A percentile compares a stretch with the other conserved stretches of the same genome.
Evolutionary conservation across 106 monocot genomes (phyloP).

Genomic region (Narthecium ossifragum): DNA sequence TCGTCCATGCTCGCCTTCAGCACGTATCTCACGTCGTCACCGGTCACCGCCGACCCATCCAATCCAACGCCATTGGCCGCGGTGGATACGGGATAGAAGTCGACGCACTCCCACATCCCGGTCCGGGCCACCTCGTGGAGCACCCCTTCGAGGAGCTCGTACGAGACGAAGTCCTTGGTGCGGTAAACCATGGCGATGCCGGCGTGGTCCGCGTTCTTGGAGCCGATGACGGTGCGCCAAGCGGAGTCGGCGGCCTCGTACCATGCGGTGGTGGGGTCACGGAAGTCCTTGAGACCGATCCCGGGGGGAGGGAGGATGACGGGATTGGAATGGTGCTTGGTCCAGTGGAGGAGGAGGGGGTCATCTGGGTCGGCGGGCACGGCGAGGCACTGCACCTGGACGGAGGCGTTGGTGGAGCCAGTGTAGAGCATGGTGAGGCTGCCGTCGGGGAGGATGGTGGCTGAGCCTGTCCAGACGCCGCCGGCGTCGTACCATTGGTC

Average conservation of each 20-base stretch:
- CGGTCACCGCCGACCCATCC: constrained; percentile 22
- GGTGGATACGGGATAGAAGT: constrained; percentile 50
- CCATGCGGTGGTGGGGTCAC: constrained; percentile 66
- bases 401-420: constrained; percentile 26
- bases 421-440: constrained; percentile 49
- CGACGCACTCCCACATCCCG: constrained; percentile 82
- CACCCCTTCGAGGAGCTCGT: constrained; percentile 30
- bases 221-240: constrained; percentile 35
- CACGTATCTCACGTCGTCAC: constrained; percentile 30
- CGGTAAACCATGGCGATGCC: constrained; percentile 38
- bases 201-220: constrained; percentile 34
- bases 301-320: constrained; percentile 29
- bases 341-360: constrained; percentile 38
- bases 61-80: constrained; percentile 8
- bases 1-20: constrained; percentile 67
- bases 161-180: constrained; percentile 49
- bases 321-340: constrained; percentile 41
- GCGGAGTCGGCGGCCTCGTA: constrained; percentile 18
- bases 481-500: constrained; percentile 61
- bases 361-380: constrained; percentile 34
- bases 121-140: constrained; percentile 45
- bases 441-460: constrained; percentile 40
- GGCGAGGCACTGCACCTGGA: constrained; percentile 49
- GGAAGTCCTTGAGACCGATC: constrained; percentile 34
- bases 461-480: constrained; percentile 72